Evolutionary conservation across 345 rosid genomes (phyloP).

Genomic region (Crucihimalaya himalaica): DNA sequence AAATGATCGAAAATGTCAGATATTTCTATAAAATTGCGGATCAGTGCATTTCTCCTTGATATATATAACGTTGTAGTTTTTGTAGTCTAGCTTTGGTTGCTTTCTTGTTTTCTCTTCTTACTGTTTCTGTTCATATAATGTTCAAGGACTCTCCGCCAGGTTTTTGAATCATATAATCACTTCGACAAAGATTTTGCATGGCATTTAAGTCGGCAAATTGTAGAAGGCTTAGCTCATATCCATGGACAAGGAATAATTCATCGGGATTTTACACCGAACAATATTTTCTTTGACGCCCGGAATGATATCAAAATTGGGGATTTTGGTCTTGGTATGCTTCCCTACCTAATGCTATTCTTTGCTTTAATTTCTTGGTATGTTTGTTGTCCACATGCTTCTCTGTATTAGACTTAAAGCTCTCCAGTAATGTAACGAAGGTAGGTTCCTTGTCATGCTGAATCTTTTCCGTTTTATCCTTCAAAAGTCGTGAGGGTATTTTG

Average conservation of each 20-base stretch:
- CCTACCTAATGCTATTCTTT: slow-evolving; percentile 28
- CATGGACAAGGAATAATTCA: slow-evolving; percentile 99
- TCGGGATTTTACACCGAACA: slow-evolving; percentile 91
- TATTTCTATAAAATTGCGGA: neutral
- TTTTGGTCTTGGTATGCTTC: slow-evolving; percentile 82
- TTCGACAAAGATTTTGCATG: slow-evolving; percentile 81
- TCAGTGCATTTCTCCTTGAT: neutral
- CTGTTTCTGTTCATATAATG: slow-evolving; percentile 10
- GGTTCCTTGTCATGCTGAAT: slow-evolving; percentile 21
- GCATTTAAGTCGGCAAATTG: slow-evolving; percentile 92
- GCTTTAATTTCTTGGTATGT: slow-evolving; percentile 6
- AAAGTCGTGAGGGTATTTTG: slow-evolving; percentile 10
- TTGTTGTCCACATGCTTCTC: slow-evolving; percentile 5
- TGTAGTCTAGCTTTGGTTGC: slow-evolving; percentile 1
- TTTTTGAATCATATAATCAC: slow-evolving; percentile 80
- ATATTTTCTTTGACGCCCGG: slow-evolving; percentile 95
- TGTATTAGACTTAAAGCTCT: slow-evolving; percentile 11
- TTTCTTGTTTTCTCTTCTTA: slow-evolving; percentile 26
- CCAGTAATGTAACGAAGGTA: slow-evolving; percentile 3
- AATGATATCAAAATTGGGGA: slow-evolving; percentile 94
- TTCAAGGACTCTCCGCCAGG: slow-evolving; percentile 86
- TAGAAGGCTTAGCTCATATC: slow-evolving; percentile 92
- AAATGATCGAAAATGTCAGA: slow-evolving; percentile 15
- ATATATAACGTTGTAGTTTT: neutral
- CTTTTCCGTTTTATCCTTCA: neutral